Evolutionary conservation across 768 basidiomycete species (phyloP), one percentile per base, ranked within the genome.

Genomic region (Leccinum arenicola): DNA sequence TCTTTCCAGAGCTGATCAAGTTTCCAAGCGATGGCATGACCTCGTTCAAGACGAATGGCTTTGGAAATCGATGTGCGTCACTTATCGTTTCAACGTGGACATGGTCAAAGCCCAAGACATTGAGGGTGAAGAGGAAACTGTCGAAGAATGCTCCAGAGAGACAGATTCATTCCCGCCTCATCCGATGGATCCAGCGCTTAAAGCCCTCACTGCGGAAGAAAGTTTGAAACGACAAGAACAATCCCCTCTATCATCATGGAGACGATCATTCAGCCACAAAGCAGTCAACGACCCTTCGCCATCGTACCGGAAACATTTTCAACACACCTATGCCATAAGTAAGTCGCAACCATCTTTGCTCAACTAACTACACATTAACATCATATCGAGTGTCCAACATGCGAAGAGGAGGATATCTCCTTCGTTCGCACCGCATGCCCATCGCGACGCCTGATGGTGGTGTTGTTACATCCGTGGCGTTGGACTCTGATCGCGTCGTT

Each of bases 391-490:
- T 89, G 73, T 82, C 83, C 40, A 89, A 91, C 64, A 95, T 94
- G 91, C 81, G 88, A 14, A 78, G 80, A 35, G 89, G 89, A 2
- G 93, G 93, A 2, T 78, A 78, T 8, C 70, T 93, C 4, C 78
- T 95, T 9, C 83, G 84, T 4, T 78, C 84, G 0, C 90, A 92
- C 68, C 80, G 82, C 27, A 76, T 84, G 45, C 72, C 76, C 14
- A 74, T 76, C 52, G 64, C 72, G 35, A 73, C 73, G 43, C 73
- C 73, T 4, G 80, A 82, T 43, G 66, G 84, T 36, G 87, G 86
- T 15, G 88, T 92, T 31, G 90, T 98, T 27, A 97, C 96, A 0
- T 91, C 89, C 4, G 80, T 95, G 21, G 91, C 94, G 0, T 77
- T 98, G 52, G 92, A 96, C 73, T 73, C 78, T 12, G 83, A 89